These are phyloP conservation scores for Neofusicoccum sp. DNA, from an alignment of 2,329 filamentous ascomycete genomes.

Conservation along the genomic window DNA sequence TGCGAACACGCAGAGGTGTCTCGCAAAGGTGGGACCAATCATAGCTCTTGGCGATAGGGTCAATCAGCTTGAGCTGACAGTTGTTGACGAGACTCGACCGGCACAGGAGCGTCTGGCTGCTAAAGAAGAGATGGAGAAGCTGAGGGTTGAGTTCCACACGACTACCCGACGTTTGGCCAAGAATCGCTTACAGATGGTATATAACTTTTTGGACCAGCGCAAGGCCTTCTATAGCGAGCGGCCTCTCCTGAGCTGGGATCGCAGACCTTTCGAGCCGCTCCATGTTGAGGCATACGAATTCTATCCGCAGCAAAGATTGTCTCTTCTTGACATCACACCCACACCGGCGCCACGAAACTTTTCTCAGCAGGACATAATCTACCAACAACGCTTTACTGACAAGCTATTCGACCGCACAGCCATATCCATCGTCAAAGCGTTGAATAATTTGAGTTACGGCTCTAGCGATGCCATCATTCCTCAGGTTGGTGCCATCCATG, in stretches of 20 bases:
- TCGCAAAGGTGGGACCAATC: not conserved
- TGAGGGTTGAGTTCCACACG: not conserved
- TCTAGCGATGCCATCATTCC: conserved; percentile 6
- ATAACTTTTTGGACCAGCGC: conserved; percentile 49
- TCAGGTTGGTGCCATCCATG: conserved; percentile 31
- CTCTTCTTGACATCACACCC: conserved; percentile 70
- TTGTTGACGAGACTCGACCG: not conserved
- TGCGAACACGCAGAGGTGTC: not conserved
- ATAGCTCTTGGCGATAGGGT: not conserved
- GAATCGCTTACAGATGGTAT: not conserved
- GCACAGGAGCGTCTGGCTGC: conserved; percentile 6
- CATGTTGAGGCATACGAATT: conserved; percentile 62
- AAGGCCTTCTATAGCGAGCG: conserved; percentile 54
- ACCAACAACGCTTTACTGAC: conserved; percentile 4
- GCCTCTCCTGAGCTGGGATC: conserved; percentile 67
- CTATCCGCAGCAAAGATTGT: conserved; percentile 61
- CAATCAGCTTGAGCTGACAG: not conserved
- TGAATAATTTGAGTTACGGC: not conserved
- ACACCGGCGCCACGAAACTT: conserved; percentile 34
- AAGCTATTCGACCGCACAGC: not conserved
- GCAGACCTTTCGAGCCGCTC: conserved; percentile 71
- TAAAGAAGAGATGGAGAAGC: conserved; percentile 5
- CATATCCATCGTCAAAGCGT: not conserved
- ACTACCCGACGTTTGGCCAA: not conserved
- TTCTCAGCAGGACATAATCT: conserved; percentile 10